Base-by-base conservation (phyloP, 169 alveolate species). In the Cryptosporidium sp. region DNA sequence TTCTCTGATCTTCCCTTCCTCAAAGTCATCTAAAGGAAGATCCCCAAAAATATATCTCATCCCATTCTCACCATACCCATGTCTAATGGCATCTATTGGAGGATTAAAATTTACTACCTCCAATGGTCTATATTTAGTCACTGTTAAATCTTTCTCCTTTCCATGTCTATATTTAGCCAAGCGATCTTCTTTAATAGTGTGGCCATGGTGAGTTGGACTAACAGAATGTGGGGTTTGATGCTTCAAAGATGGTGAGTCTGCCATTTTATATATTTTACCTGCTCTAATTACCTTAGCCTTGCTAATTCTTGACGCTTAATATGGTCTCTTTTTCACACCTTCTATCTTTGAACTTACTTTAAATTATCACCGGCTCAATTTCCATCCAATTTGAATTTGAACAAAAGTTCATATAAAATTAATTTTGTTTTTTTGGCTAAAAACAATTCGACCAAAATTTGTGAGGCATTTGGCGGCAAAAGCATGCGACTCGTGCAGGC, bases 1-100 rank as follows among this genome's bases (percentile, higher is more conserved):
- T 50, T 86, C 91, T 51, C 23, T 70, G 8, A 86, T 85, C 26
- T 89, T 91, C n/a, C 52, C 85, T 70, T 71, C 68, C 71, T 93
- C 95, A 55, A 71, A 85, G 37, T 91, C 92, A 45, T 71, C 70
- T 41, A 93, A 71, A 16, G 91, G 92, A 41, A 93, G 85, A 61
- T 93, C 94, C 8, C 95, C 95, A 69, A 93, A 93, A 23, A 93
- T 91, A 31, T 80, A 80, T n/a, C 89, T 59, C 89, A 80, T 80
- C 12, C 70, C 71, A 29, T 23, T 41, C 37, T 80, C 89, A 12
- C 89, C 89, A 21, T 62, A 6, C 14, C 89, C 89, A 43, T 80
- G 69, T 45, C 21, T 80, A n/a, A 80, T 80, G n/a, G 89, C 89
- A 31, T 80, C 89, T 18, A 39, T 6, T 23, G 89, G 89, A 41